phyloP scores from a whole-genome alignment of 345 rosid genomes.

The Camelina neglecta region DNA sequence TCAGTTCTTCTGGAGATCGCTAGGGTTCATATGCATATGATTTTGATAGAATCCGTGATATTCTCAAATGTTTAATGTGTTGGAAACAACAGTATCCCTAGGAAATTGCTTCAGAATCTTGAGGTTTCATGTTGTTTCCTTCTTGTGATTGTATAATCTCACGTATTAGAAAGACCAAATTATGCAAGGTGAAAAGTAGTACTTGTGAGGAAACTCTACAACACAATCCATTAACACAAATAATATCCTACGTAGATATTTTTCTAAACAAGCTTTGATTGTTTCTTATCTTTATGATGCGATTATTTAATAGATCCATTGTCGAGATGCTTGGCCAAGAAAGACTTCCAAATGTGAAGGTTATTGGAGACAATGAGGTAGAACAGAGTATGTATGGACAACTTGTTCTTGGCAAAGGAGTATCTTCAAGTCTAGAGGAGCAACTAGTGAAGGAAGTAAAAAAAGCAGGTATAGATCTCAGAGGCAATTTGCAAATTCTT shows the following conservation, averaged over 20 bases:
- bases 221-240: background rate
- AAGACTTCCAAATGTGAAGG: constrained; percentile 62
- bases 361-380: constrained; percentile 70
- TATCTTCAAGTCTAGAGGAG: constrained; percentile 70
- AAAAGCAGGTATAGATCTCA: constrained; percentile 62
- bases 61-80: background rate
- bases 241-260: background rate
- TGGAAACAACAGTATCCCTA: background rate
- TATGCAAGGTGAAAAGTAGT: background rate
- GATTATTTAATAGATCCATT: constrained; percentile 54
- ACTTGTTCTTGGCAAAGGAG: constrained; percentile 66
- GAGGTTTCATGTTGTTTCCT: background rate
- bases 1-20: background rate
- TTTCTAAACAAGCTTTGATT: constrained; percentile 1
- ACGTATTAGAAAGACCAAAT: background rate
- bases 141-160: background rate
- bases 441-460: constrained; percentile 77
- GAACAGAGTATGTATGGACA: constrained; percentile 82
- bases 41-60: background rate
- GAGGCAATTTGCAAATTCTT: background rate
- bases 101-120: background rate
- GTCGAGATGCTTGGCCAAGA: constrained; percentile 80
- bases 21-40: constrained; percentile 1
- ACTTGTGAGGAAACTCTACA: background rate
- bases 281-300: background rate